A percentile compares a stretch with the other conserved stretches of the same genome.
Conservation (phyloP, 768 basidiomycete genomes). For the Suillus lakei region DNA sequence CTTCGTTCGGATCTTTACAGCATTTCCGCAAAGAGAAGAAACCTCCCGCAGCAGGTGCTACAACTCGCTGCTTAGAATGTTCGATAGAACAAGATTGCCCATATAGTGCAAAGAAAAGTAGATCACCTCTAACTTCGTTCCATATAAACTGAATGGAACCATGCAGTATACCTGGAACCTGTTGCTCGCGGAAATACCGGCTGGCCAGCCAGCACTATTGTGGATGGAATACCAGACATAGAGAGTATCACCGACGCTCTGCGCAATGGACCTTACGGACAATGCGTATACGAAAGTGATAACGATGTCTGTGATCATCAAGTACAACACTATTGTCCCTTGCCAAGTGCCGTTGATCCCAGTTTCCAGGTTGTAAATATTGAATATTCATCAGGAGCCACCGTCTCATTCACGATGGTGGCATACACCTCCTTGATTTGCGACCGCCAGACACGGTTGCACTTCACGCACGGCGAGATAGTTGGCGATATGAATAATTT, state of each 20-base stretch:
- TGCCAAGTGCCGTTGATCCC: conserved; percentile 2
- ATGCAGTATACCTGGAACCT: conserved; percentile 80
- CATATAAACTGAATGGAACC: conserved; percentile 11
- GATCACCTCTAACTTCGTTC: conserved; percentile 19
- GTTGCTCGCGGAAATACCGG: conserved; percentile 47
- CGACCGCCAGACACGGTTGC: conserved; percentile 81
- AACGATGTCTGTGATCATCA: conserved; percentile 94
- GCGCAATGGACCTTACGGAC: conserved; percentile 72
- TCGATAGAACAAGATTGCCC: conserved; percentile 72
- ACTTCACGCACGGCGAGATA: conserved; percentile 88
- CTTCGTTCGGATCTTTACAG: conserved; percentile 85
- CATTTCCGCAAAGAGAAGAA: conserved; percentile 81
- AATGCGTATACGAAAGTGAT: conserved; percentile 81
- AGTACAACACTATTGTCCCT: conserved; percentile 30
- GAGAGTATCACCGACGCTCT: conserved; percentile 82
- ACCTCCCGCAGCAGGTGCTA: conserved; percentile 67
- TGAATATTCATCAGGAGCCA: conserved; percentile 81
- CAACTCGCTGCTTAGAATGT: conserved; percentile 80
- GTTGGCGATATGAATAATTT: conserved; percentile 84
- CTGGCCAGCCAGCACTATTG: conserved; percentile 73
- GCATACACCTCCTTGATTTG: conserved; percentile 83
- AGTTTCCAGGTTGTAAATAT: conserved; percentile 73
- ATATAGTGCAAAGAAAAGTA: conserved; percentile 88
- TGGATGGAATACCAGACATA: conserved; percentile 85
- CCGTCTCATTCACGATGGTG: conserved; percentile 89